These are phyloP conservation scores for Globisporangium camurandrum DNA, from an alignment of 352 stramenopile genomes.

Conservation along the genomic window DNA sequence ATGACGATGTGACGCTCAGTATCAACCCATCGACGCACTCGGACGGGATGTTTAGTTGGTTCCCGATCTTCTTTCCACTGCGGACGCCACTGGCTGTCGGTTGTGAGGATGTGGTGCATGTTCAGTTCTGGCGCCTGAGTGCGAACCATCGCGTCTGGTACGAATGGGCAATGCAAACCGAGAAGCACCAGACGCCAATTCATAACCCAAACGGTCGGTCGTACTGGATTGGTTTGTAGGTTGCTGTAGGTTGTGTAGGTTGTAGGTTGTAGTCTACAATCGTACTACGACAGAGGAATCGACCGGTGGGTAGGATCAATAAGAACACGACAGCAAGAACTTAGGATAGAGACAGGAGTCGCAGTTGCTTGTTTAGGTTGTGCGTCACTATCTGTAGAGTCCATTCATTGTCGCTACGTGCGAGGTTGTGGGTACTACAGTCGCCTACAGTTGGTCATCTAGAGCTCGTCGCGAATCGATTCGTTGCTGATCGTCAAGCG, in stretches of 20 bases:
- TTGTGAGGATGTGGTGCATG: slow-evolving; percentile 68
- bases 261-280: no score
- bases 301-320: no score
- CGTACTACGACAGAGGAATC: no score
- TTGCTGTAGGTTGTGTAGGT: no score
- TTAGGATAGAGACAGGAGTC: no score
- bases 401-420: no score
- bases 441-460: no score
- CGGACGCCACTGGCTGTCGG: slow-evolving; percentile 83
- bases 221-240: slow-evolving; percentile 93
- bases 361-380: no score
- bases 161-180: slow-evolving; percentile 90
- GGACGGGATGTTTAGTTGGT: slow-evolving; percentile 98
- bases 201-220: slow-evolving; percentile 96
- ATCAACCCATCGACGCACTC: slow-evolving; percentile 95
- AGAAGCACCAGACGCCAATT: slow-evolving; percentile 61
- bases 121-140: slow-evolving; percentile 91
- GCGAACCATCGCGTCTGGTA: slow-evolving; percentile 94
- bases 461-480: slow-evolving; percentile 23
- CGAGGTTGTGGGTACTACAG: no score
- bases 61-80: slow-evolving; percentile 98
- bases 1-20: slow-evolving; percentile 89
- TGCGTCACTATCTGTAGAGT: no score
- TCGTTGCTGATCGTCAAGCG: neutral
- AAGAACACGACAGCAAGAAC: no score